Conservation (phyloP, 2,329 filamentous ascomycete genomes). For the Ceratocystis cubensis region DNA sequence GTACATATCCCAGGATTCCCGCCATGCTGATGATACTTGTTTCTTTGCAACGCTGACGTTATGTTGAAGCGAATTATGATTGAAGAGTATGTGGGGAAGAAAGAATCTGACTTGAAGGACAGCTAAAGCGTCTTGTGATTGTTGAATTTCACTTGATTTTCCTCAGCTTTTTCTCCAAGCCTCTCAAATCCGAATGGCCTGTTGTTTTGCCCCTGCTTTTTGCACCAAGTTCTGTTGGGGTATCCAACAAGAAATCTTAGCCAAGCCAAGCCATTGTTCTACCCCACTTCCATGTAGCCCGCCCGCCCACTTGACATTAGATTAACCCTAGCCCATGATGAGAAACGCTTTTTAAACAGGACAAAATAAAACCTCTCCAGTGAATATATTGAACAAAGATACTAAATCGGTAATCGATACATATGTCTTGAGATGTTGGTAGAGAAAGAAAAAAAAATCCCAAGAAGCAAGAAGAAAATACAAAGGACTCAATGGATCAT, state of each 20-base stretch:
- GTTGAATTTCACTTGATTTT: neutral
- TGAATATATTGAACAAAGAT: slow-evolving; percentile 9
- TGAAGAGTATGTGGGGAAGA: neutral
- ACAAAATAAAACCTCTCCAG: neutral
- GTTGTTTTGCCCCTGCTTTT: neutral
- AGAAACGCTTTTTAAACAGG: neutral
- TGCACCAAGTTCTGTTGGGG: neutral
- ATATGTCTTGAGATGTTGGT: slow-evolving; percentile 1
- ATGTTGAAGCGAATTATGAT: neutral
- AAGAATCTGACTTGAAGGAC: neutral
- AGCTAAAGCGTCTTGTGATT: neutral
- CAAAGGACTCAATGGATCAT: slow-evolving; percentile 13
- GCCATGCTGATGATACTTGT: slow-evolving; percentile 9
- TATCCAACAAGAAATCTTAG: slow-evolving; percentile 1
- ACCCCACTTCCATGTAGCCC: neutral
- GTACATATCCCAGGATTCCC: slow-evolving; percentile 14
- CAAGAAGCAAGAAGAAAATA: slow-evolving; percentile 7
- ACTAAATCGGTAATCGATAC: neutral
- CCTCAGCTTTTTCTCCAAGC: neutral
- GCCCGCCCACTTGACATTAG: neutral
- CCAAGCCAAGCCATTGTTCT: neutral
- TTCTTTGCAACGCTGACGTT: neutral
- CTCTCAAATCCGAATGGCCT: neutral
- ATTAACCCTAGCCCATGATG: neutral
- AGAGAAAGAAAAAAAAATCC: slow-evolving; percentile 5